Evolutionary conservation across 495 filamentous ascomycete species (phyloP), one percentile per base, ranked within the genome.

Genomic region (Arthonia radiata): DNA sequence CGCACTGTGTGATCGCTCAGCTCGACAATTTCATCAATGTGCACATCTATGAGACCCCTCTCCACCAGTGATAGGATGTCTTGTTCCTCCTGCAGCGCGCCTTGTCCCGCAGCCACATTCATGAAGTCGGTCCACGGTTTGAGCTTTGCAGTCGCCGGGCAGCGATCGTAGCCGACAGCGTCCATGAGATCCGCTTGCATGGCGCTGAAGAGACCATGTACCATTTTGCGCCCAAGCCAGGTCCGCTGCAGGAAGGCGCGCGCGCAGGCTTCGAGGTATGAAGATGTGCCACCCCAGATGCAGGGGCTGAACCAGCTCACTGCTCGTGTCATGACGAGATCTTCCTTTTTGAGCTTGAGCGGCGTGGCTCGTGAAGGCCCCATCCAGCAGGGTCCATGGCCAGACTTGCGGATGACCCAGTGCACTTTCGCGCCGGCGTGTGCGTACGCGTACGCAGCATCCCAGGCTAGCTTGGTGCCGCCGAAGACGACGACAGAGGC

Each of bases 391-490:
- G 73, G 70, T 0, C 77, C 79, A 41, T 75, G 66, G 2, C 79
- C 79, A 4, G 59, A 71, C 18, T 66, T 61, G 31, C 81, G 60
- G 32, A 91, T 80, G 15, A 90, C 51, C 76, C 67, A 78, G 34
- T 78, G 56, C 2, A 90, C 71, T 17, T 64, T 48, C 26, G 71
- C 52, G 2, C 72, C 76, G 1, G 56, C 50, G 0, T 58, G 54
- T 1, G 64, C 71, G 37, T 66, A 72, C 2, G 58, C 53, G 36
- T 80, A 80, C 0, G 65, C 76, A 2, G 64, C 64, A 52, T 89
- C 80, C 56, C 63, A 80, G 1, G 61, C 73, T 3, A 69, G 75
- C 42, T 89, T 90, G 1, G 61, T 65, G 5, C 61, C 69, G 9
- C 78, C 74, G 25, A 78, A 57, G 1, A 89, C 57, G 0, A 61